Base-by-base conservation (phyloP, 148 eudicot genomes). In the Camellia granthamiana region DNA sequence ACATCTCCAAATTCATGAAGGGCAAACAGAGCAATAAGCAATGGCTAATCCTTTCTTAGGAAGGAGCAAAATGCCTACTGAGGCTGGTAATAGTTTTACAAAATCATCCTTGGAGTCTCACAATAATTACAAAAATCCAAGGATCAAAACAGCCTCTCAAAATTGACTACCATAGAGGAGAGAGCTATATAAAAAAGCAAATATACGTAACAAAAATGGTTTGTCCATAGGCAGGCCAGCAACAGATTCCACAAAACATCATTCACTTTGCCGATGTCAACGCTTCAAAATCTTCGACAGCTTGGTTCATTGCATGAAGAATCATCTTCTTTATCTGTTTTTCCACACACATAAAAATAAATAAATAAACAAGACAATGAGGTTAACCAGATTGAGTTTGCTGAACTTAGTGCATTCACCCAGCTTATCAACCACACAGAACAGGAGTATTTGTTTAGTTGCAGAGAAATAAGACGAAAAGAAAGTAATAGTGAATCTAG, bases 311-410 rank as follows among this genome's bases (percentile, higher is more conserved):
- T 68, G 94, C 97, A 83, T 95, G 89, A 80, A 95, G 83, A 59
- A 95, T 89, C 98, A 95, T 91, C 88, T 95, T 95, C 90, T 92
- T 95, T 54, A 95, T 88, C 98, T 95, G 92, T 80, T 7, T 30
- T 83, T 54, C 1, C 11, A 74, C 58, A 42, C 54, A 62, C 3
- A 70, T 71, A 59, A n/a, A 0, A 61, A 23, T 46, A 51, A 58
- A 7, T 13, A 69, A 12, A 70, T 0, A 0, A 58, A n/a, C 11
- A n/a, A 21, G 56, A 19, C n/a, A 23, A 18, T 51, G 30, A 15
- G 75, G 38, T 30, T 30, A 30, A 30, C 38, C 38, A 30, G 38
- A 30, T 30, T 30, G 38, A 30, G 38, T 30, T 30, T 30, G 38
- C 38, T 30, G 38, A 1, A 30, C 38, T 30, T 30, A 30, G 38